Evolutionary conservation across 1,139 yeast genomes (phyloP).

Genomic region (Sugiyamaella pinicola): DNA sequence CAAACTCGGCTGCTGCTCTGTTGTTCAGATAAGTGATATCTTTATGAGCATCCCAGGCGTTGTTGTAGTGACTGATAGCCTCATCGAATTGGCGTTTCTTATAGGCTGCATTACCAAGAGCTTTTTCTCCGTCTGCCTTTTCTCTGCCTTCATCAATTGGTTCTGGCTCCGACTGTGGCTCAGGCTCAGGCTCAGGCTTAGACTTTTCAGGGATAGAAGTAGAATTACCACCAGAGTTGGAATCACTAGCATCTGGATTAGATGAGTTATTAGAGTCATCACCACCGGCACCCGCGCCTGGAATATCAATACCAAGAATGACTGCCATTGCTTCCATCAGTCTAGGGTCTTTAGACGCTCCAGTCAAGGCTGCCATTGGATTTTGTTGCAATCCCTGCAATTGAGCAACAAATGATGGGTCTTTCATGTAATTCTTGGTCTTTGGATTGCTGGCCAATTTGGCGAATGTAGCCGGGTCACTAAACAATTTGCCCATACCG

Average conservation of each 20-base stretch:
- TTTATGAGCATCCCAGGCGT: conserved; percentile 79
- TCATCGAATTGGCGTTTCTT: conserved; percentile 88
- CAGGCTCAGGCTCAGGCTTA: conserved; percentile 30
- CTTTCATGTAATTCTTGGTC: conserved; percentile 83
- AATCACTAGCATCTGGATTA: too few relatives aligned
- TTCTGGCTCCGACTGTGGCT: conserved; percentile 39
- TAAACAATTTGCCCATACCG: conserved; percentile 76
- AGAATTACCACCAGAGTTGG: conserved; percentile 32
- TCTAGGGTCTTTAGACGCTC: conserved; percentile 77
- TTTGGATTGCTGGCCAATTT: conserved; percentile 83
- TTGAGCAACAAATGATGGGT: conserved; percentile 79
- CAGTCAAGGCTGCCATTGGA: conserved; percentile 65
- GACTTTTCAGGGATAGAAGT: too few relatives aligned
- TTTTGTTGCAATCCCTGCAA: conserved; percentile 65
- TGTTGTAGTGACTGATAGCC: conserved; percentile 81
- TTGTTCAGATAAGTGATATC: conserved; percentile 95
- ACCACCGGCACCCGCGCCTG: conserved; percentile 32
- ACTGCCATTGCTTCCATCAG: conserved; percentile 88
- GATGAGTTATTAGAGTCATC: conserved; percentile 20
- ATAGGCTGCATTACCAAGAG: conserved; percentile 83
- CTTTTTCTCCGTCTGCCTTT: conserved; percentile 77
- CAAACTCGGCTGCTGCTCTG: conserved; percentile 96
- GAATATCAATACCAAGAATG: conserved; percentile 74
- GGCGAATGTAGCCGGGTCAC: conserved; percentile 75
- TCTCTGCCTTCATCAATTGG: conserved; percentile 47